phyloP scores from a whole-genome alignment of 2,329 filamentous ascomycete species.

The Sclerotiophoma versabilis region DNA sequence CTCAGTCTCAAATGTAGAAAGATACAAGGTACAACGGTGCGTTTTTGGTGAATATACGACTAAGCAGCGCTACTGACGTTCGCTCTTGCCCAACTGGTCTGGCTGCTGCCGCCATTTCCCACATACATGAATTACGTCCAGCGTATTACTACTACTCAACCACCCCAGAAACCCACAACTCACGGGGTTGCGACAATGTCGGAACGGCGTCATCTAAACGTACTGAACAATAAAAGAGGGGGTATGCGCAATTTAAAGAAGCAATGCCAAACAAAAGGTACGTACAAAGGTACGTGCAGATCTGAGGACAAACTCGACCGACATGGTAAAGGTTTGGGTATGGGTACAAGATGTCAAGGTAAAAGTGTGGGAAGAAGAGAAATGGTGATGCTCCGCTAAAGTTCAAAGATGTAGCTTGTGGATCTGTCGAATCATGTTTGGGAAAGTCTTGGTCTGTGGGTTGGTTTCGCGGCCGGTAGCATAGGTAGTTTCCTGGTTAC shows the following conservation, averaged over 20 bases:
- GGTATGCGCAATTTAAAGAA: constrained; percentile 36
- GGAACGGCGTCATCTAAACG: constrained; percentile 25
- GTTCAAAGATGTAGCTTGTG: neutral
- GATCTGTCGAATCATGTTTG: neutral
- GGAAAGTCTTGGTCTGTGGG: neutral
- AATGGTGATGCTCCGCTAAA: neutral
- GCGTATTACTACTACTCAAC: constrained; percentile 13
- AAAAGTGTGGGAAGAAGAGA: constrained; percentile 9
- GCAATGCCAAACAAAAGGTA: constrained; percentile 19
- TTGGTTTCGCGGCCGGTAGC: neutral
- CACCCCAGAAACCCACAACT: neutral
- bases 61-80: neutral
- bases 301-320: constrained; percentile 1
- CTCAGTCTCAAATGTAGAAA: too few species aligned
- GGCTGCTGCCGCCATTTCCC: neutral
- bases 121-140: constrained; percentile 5
- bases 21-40: constrained; percentile 3
- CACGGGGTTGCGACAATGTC: neutral
- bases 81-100: neutral
- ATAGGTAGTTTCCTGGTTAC: too few species aligned
- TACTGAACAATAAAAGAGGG: constrained; percentile 29
- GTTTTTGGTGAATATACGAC: neutral
- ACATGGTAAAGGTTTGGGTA: constrained; percentile 13
- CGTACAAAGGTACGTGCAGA: constrained; percentile 14
- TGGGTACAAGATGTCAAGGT: constrained; percentile 11